A percentile compares a stretch with the other conserved stretches of the same genome.
Evolutionary conservation across 345 rosid species (phyloP).

Genomic region (Cardamine chenopodiifolia): DNA sequence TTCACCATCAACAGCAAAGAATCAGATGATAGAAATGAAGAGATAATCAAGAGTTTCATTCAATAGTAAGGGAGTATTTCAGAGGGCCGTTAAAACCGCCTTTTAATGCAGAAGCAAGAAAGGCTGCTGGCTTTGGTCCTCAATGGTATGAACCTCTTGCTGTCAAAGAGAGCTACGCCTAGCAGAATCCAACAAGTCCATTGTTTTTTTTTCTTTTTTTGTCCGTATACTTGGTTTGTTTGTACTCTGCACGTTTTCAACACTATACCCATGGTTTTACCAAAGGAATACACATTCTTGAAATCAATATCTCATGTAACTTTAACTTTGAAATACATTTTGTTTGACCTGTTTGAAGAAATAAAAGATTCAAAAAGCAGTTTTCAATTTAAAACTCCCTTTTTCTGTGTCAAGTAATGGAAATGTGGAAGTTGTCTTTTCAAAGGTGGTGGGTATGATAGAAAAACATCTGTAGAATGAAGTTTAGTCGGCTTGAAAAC

Average conservation of each 20-base stretch:
- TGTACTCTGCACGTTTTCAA: conserved; percentile 18
- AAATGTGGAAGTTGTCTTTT: conserved; percentile 13
- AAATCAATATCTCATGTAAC: conserved; percentile 22
- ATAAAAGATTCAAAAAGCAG: conserved; percentile 8
- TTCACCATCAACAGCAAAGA: conserved; percentile 29
- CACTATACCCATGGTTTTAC: conserved; percentile 12
- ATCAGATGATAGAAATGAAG: conserved; percentile 43
- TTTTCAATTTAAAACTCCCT: conserved; percentile 8
- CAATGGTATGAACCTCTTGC: conserved; percentile 92
- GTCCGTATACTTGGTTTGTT: background rate
- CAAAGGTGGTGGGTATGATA: background rate
- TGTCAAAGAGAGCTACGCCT: conserved; percentile 46
- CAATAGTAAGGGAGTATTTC: conserved; percentile 65
- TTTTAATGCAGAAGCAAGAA: conserved; percentile 83
- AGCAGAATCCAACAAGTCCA: background rate
- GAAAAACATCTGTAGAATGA: conserved; percentile 26
- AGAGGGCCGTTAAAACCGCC: conserved; percentile 97
- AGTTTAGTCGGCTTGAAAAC: conserved; percentile 25
- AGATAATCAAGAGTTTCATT: conserved; percentile 68
- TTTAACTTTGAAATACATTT: conserved; percentile 18
- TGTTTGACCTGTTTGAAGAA: conserved; percentile 6
- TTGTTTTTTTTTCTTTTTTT: background rate
- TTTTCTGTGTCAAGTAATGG: conserved; percentile 2
- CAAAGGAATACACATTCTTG: conserved; percentile 11
- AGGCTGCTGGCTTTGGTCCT: conserved; percentile 88